Conservation (phyloP, 805 yeast species). For the Jamesozyma hellenica region DNA sequence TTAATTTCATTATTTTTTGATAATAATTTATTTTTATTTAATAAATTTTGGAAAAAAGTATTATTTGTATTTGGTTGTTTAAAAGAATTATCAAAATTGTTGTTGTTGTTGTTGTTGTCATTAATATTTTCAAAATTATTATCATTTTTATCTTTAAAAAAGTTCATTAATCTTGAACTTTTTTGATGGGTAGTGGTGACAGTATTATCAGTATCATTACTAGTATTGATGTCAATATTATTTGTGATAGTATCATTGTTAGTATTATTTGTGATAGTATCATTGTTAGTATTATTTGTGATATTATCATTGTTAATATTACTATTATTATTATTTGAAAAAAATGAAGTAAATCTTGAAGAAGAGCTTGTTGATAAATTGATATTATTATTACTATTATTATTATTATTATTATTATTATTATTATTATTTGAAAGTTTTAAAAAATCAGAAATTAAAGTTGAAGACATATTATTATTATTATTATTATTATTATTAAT, state of each 20-base stretch:
- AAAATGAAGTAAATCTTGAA: constrained; percentile 31
- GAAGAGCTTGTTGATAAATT: constrained; percentile 13
- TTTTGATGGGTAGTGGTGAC: constrained; percentile 8
- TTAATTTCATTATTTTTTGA: constrained; percentile 1
- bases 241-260: neutral
- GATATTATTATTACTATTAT: neutral
- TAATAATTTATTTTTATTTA: constrained; percentile 20
- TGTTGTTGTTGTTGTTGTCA: no score
- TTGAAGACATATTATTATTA: constrained; percentile 8
- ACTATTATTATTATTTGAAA: constrained; percentile 5
- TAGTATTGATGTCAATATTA: neutral
- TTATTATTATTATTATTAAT: neutral
- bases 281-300: neutral
- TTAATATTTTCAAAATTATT: no score
- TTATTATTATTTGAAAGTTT: constrained; percentile 8
- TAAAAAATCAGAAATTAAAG: constrained; percentile 26
- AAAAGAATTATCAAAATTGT: neutral
- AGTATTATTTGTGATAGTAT: neutral
- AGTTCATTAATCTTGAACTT: constrained; percentile 26
- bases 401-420: neutral
- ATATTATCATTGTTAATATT: neutral
- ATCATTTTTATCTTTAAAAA: constrained; percentile 14
- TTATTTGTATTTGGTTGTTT: constrained; percentile 14
- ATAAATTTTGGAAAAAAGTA: constrained; percentile 24
- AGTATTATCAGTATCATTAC: neutral